Evolutionary conservation across 768 basidiomycete genomes (phyloP).

Genomic region (Artomyces pyxidatus): DNA sequence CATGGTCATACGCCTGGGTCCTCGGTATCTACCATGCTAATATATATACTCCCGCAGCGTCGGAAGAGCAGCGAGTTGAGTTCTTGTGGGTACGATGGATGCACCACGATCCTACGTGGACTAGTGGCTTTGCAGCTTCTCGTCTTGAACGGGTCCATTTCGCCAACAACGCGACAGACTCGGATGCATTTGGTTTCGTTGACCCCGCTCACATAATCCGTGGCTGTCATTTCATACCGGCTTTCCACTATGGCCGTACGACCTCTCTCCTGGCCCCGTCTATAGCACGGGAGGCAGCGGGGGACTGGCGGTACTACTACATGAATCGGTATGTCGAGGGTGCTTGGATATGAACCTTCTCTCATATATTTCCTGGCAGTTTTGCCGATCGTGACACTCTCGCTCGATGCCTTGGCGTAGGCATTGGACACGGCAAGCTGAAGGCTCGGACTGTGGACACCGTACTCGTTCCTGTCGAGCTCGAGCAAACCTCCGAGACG

Average conservation of each 20-base stretch:
- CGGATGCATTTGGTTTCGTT: conserved; percentile 35
- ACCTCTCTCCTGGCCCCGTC: conserved; percentile 7
- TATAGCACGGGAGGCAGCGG: conserved; percentile 1
- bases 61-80: background rate
- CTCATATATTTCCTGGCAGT: background rate
- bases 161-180: conserved; percentile 19
- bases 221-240: conserved; percentile 35
- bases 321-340: background rate
- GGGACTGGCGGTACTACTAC: background rate
- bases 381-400: conserved; percentile 18
- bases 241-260: conserved; percentile 23
- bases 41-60: background rate
- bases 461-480: background rate
- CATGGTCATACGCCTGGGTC: conserved; percentile 14
- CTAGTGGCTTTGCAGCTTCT: background rate
- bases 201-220: conserved; percentile 34
- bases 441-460: background rate
- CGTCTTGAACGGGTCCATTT: conserved; percentile 33
- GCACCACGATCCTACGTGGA: background rate
- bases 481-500: no score
- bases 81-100: conserved; percentile 3
- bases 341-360: no score
- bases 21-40: background rate
- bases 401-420: conserved; percentile 12
- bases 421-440: conserved; percentile 10